A percentile compares a stretch with the other conserved stretches of the same genome.
Evolutionary conservation across 1,284 basidiomycete genomes (phyloP).

Genomic region (Bondarzewia mesenterica): DNA sequence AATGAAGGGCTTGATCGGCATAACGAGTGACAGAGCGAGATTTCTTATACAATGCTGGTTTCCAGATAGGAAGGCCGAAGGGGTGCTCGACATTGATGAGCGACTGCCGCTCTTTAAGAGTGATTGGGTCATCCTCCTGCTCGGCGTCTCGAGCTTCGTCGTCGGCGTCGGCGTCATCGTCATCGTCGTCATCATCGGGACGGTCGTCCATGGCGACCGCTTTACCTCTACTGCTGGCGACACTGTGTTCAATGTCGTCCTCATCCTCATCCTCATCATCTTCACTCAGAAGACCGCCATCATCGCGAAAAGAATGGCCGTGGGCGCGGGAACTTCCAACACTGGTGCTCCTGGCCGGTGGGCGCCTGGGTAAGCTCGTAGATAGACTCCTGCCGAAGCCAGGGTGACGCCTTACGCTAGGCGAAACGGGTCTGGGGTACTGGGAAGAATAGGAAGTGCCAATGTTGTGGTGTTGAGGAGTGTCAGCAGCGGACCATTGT

Average conservation of each 20-base stretch:
- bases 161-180: constrained; percentile 23
- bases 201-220: constrained; percentile 20
- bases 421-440: constrained; percentile 30
- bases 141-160: constrained; percentile 29
- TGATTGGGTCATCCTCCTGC: constrained; percentile 82
- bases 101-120: constrained; percentile 93
- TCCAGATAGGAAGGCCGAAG: constrained; percentile 99
- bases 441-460: constrained; percentile 53
- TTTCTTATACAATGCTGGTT: constrained; percentile 98
- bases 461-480: constrained; percentile 54
- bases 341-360: constrained; percentile 49
- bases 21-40: constrained; percentile 93
- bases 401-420: constrained; percentile 30
- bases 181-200: constrained; percentile 17
- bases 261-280: constrained; percentile 26
- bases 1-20: constrained; percentile 91
- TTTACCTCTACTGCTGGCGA: constrained; percentile 20
- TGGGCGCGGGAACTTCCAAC: constrained; percentile 45
- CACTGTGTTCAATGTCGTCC: constrained; percentile 18
- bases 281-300: constrained; percentile 35
- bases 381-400: constrained; percentile 42
- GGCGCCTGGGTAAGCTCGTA: constrained; percentile 34
- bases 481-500: constrained; percentile 46
- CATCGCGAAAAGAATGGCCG: constrained; percentile 36
- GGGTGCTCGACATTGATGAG: constrained; percentile 99